Conservation (phyloP, 257 asterid genomes). For the Penstemon newberryi region DNA sequence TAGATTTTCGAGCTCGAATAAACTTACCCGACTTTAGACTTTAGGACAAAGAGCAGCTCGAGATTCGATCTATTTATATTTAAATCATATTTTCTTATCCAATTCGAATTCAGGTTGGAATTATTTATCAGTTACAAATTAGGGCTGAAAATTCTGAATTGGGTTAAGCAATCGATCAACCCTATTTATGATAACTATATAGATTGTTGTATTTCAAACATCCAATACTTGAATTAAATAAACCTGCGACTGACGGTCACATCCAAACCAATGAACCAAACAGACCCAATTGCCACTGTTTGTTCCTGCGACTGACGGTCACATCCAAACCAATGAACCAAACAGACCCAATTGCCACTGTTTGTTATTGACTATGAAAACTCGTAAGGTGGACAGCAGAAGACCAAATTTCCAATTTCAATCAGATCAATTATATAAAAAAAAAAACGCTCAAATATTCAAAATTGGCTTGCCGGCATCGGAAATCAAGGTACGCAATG, state of each 20-base stretch:
- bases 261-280: not conserved
- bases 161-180: too few relatives aligned
- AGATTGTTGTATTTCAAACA: too few relatives aligned
- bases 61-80: too few relatives aligned
- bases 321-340: not conserved
- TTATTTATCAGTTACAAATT: too few relatives aligned
- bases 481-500: constrained; percentile 10
- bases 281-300: not conserved
- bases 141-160: too few relatives aligned
- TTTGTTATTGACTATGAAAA: constrained; percentile 5
- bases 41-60: too few relatives aligned
- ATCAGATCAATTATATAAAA: not conserved
- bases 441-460: not conserved
- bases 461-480: constrained; percentile 1
- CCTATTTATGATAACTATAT: too few relatives aligned
- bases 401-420: not conserved
- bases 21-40: too few relatives aligned
- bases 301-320: not conserved
- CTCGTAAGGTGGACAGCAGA: not conserved
- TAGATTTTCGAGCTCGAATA: too few relatives aligned
- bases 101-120: too few relatives aligned
- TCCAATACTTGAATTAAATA: too few relatives aligned
- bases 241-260: not conserved
- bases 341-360: not conserved
- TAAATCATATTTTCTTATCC: too few relatives aligned